These are phyloP conservation scores for Meredithiella fracta DNA, from an alignment of 2,329 filamentous ascomycete species.

Conservation along the genomic window DNA sequence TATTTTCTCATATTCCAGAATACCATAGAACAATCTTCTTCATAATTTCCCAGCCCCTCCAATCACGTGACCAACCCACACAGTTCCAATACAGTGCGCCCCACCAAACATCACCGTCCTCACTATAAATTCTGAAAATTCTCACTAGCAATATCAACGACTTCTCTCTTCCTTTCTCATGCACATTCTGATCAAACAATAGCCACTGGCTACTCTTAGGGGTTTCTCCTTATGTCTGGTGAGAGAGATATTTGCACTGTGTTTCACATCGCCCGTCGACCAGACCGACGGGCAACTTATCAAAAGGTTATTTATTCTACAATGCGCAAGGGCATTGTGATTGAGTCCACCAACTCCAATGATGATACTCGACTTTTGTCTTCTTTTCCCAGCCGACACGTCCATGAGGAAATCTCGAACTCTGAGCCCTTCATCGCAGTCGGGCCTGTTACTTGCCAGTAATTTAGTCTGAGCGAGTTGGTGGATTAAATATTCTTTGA, in stretches of 20 bases:
- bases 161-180: too few species aligned
- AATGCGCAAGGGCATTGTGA: not conserved
- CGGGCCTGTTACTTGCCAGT: conserved; percentile 77
- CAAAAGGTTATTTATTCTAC: not conserved
- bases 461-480: conserved; percentile 53
- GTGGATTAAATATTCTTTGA: conserved; percentile 1
- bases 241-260: too few species aligned
- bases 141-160: not conserved
- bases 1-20: too few species aligned
- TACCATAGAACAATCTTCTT: too few species aligned
- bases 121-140: conserved; percentile 5
- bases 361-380: conserved; percentile 61
- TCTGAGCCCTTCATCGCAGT: conserved; percentile 42
- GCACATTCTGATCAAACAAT: too few species aligned
- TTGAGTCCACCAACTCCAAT: conserved; percentile 25
- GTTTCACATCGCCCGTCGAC: too few species aligned
- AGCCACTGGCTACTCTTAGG: too few species aligned
- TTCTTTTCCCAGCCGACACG: conserved; percentile 85
- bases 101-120: not conserved
- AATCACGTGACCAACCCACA: not conserved
- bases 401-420: conserved; percentile 64
- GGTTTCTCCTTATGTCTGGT: too few species aligned
- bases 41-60: too few species aligned
- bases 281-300: not conserved
- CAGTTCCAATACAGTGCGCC: conserved; percentile 7